These are phyloP conservation scores for Mrakia blollopis DNA, from an alignment of 768 basidiomycete species.

Conservation along the genomic window DNA sequence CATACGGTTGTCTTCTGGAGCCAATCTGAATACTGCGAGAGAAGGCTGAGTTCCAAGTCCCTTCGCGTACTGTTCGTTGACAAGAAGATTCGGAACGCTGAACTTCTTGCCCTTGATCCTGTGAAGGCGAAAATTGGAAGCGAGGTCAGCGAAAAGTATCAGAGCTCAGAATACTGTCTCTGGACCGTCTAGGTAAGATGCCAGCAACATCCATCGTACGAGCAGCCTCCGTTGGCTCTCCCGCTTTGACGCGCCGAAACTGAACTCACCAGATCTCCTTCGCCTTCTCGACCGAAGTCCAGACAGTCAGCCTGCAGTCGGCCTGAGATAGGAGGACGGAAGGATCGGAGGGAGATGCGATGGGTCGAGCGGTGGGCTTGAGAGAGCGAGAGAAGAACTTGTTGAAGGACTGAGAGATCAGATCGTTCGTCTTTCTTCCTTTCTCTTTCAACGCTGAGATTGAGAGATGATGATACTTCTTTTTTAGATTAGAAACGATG, in stretches of 20 bases:
- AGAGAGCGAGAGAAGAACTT: slow-evolving; percentile 68
- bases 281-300: slow-evolving; percentile 55
- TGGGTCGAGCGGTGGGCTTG: slow-evolving; percentile 57
- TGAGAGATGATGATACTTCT: too few relatives aligned
- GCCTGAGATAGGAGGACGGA: slow-evolving; percentile 61
- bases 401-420: slow-evolving; percentile 62
- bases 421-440: too few relatives aligned
- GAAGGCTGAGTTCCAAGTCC: background rate
- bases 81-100: slow-evolving; percentile 57
- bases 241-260: background rate
- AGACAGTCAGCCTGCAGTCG: slow-evolving; percentile 70
- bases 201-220: too few relatives aligned
- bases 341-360: slow-evolving; percentile 55
- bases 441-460: too few relatives aligned
- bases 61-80: slow-evolving; percentile 42
- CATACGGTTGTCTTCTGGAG: background rate
- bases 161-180: too few relatives aligned
- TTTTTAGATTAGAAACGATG: too few relatives aligned
- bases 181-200: too few relatives aligned
- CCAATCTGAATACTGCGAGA: background rate
- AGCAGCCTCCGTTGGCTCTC: background rate
- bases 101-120: slow-evolving; percentile 67
- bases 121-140: background rate
- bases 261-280: slow-evolving; percentile 56
- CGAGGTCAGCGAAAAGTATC: too few relatives aligned